These are phyloP conservation scores for Talaromyces verruculosus DNA, from an alignment of 2,329 filamentous ascomycete species.

Conservation along the genomic window DNA sequence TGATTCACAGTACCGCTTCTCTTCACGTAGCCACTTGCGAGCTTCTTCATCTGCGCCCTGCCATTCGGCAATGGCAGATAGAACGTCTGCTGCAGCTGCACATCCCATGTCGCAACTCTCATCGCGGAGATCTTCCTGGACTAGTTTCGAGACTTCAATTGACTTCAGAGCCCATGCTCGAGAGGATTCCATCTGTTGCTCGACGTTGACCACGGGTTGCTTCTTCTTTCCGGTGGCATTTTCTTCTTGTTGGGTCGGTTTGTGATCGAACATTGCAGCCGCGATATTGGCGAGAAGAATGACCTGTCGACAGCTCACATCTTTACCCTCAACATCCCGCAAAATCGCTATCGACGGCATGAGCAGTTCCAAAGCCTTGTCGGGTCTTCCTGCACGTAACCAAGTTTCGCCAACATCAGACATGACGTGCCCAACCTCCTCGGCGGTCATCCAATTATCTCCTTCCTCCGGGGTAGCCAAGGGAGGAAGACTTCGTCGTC, in stretches of 20 bases:
- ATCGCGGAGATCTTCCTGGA: slow-evolving; percentile 56
- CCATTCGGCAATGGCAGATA: slow-evolving; percentile 80
- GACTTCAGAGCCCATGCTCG: slow-evolving; percentile 22
- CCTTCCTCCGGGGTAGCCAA: slow-evolving; percentile 50
- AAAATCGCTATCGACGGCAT: slow-evolving; percentile 77
- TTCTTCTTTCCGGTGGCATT: slow-evolving; percentile 50
- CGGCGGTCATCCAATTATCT: slow-evolving; percentile 39
- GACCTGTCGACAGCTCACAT: slow-evolving; percentile 70
- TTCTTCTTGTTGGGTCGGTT: slow-evolving; percentile 16
- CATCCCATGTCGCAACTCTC: slow-evolving; percentile 83
- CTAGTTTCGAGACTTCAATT: slow-evolving; percentile 18
- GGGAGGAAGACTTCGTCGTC: slow-evolving; percentile 67
- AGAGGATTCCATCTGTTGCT: slow-evolving; percentile 19
- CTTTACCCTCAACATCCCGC: slow-evolving; percentile 44
- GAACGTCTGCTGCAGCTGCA: slow-evolving; percentile 71
- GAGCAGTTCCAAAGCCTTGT: slow-evolving; percentile 81
- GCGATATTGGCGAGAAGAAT: slow-evolving; percentile 64
- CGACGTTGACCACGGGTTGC: slow-evolving; percentile 64
- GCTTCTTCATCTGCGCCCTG: slow-evolving; percentile 66
- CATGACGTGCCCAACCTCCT: slow-evolving; percentile 38
- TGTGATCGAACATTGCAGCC: slow-evolving; percentile 47
- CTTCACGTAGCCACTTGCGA: slow-evolving; percentile 66
- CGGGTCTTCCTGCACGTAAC: slow-evolving; percentile 69
- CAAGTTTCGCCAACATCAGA: slow-evolving; percentile 74
- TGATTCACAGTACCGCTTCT: slow-evolving; percentile 57